Evolutionary conservation across 108 stramenopile genomes (phyloP), one percentile per base, ranked within the genome.

Genomic region (Bacterosira constricta): DNA sequence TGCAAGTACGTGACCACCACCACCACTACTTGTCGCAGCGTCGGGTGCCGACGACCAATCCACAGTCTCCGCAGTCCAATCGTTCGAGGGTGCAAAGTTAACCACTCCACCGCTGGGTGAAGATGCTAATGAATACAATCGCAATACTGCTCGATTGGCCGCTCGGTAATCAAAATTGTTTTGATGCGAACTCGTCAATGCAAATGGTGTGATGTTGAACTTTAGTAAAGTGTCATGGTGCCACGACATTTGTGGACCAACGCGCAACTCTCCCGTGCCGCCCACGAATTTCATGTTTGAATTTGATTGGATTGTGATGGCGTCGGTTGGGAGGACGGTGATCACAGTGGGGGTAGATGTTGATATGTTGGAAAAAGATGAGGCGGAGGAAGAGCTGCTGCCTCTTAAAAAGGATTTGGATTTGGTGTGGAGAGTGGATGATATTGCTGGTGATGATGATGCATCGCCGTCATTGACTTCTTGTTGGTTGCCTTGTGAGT

Each of bases 61-160:
- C 37, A 63, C 63, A 30, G 21, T 32, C 15, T 44, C 23, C 32
- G 42, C 50, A 44, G 67, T 57, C 75, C 75, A 76, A 9, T 12
- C 9, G 39, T 56, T 66, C 27, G 52, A 47, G 4, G 67, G 47
- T 57, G 76, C 63, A 0, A 64, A 15, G 30, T 65, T 61, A 31
- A 77, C 55, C 21, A 50, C 44, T 41, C 76, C 76, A 29, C 67
- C 76, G 8, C 37, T 41, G 5, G 76, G 76, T 35, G 76, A 64
- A 20, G 76, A 54, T 21, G 15, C 69, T 17, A 69, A 26, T 20
- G 76, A 53, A 53, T 69, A 64, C 42, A 77, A 37, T 11, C 68
- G 76, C 32, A 77, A 53, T 41, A 69, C 25, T 26, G 76, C 68
- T 20, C 53, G 37, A 37, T 29, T 50, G 0, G 54, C 50, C 13